Evolutionary conservation across 345 rosid species (phyloP).

Genomic region (Rubroshorea leprosula): DNA sequence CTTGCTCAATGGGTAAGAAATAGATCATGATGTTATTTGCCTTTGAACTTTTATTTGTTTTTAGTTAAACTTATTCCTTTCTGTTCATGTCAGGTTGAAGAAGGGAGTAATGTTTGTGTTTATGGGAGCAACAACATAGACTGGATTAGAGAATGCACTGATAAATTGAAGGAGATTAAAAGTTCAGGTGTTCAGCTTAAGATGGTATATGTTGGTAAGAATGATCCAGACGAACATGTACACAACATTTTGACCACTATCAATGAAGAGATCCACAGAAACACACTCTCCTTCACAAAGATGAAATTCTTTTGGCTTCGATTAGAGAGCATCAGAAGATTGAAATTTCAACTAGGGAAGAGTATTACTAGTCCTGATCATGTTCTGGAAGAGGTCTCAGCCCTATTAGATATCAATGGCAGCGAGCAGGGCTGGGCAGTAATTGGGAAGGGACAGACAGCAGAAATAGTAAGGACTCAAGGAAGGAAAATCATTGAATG

Average conservation of each 20-base stretch:
- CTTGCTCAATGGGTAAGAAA: conserved; percentile 47
- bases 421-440: conserved; percentile 53
- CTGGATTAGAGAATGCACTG: conserved; percentile 47
- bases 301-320: conserved; percentile 64
- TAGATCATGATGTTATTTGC: background rate
- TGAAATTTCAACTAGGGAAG: conserved; percentile 31
- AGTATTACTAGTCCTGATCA: conserved; percentile 28
- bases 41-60: background rate
- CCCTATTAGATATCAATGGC: conserved; percentile 31
- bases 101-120: conserved; percentile 53
- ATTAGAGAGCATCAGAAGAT: conserved; percentile 55
- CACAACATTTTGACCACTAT: conserved; percentile 22
- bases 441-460: conserved; percentile 41
- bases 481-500: conserved; percentile 35
- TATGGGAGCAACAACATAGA: conserved; percentile 45
- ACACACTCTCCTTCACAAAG: conserved; percentile 34
- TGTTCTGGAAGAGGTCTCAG: conserved; percentile 34
- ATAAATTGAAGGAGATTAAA: conserved; percentile 29
- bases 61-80: conserved; percentile 9
- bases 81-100: conserved; percentile 43
- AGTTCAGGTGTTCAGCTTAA: conserved; percentile 43
- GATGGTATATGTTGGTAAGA: conserved; percentile 45
- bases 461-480: conserved; percentile 28
- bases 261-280: conserved; percentile 26
- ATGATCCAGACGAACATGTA: conserved; percentile 22